Conservation (phyloP, 2,329 filamentous ascomycete genomes). For the Diaporthe vaccinii region DNA sequence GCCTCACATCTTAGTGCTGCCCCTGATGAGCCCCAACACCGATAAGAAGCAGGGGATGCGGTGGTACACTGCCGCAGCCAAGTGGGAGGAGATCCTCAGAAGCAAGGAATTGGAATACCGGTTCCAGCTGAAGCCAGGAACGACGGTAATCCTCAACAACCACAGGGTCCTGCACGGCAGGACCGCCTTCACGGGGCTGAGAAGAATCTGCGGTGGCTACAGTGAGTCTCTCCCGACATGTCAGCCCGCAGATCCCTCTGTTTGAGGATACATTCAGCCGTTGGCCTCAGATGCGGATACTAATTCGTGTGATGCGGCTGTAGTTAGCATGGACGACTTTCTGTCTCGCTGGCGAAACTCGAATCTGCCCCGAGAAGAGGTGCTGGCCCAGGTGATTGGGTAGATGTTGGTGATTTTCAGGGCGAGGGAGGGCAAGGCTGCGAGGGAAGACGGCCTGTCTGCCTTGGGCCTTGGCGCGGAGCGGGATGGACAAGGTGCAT, state of each 20-base stretch:
- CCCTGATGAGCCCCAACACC: conserved; percentile 53
- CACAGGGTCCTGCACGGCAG: conserved; percentile 94
- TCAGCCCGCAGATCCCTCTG: neutral
- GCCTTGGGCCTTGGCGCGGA: conserved; percentile 17
- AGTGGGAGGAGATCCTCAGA: conserved; percentile 79
- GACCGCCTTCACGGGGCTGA: conserved; percentile 83
- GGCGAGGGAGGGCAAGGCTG: neutral
- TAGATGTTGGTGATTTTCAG: conserved; percentile 60
- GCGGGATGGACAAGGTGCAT: conserved; percentile 14
- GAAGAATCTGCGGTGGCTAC: conserved; percentile 92
- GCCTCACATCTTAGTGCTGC: conserved; percentile 59
- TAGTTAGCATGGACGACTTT: conserved; percentile 86
- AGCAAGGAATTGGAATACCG: conserved; percentile 78
- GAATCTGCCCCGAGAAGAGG: conserved; percentile 67
- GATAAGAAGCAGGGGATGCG: conserved; percentile 44
- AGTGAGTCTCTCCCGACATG: conserved; percentile 67
- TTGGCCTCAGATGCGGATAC: neutral
- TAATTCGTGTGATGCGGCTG: conserved; percentile 41
- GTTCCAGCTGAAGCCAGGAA: conserved; percentile 85
- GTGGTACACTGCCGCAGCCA: conserved; percentile 87
- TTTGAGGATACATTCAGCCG: neutral
- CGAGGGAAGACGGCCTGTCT: neutral
- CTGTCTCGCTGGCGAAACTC: conserved; percentile 81
- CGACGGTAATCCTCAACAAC: conserved; percentile 90
- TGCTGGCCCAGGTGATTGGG: conserved; percentile 53